A percentile compares a stretch with the other conserved stretches of the same genome.
phyloP scores from a whole-genome alignment of 495 filamentous ascomycete genomes.

The Trichoderma parareesei region DNA sequence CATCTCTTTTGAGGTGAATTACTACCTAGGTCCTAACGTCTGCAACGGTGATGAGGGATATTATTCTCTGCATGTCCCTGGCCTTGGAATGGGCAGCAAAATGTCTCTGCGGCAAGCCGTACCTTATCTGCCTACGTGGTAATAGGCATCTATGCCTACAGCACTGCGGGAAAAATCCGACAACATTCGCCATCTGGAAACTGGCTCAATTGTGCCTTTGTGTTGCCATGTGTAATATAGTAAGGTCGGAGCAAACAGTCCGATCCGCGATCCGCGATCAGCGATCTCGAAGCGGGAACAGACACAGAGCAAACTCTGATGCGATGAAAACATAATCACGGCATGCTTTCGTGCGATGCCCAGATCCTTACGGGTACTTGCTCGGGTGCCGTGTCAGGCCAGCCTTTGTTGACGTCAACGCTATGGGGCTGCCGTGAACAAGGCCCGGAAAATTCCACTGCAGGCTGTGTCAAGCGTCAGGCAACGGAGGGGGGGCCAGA shows the following conservation, averaged over 20 bases:
- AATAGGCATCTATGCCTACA: too few species aligned
- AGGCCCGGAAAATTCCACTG: not conserved
- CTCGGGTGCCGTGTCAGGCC: not conserved
- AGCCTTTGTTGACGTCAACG: too few species aligned
- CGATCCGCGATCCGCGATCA: not conserved
- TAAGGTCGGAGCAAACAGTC: constrained; percentile 4
- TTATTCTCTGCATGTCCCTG: not conserved
- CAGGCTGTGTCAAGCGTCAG: not conserved
- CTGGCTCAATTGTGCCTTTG: too few species aligned
- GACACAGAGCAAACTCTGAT: not conserved
- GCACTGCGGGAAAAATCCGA: too few species aligned
- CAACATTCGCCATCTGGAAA: too few species aligned
- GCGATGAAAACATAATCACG: not conserved
- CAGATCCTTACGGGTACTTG: too few species aligned
- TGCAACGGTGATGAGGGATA: constrained; percentile 1
- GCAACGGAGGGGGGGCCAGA: not conserved
- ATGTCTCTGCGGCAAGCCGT: too few species aligned
- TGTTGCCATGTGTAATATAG: too few species aligned
- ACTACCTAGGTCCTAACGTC: not conserved
- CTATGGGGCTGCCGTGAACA: too few species aligned
- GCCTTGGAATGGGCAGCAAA: too few species aligned
- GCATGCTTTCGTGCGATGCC: too few species aligned
- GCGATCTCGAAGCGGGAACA: constrained; percentile 3
- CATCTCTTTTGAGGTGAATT: not conserved
- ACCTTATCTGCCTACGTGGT: too few species aligned